Evolutionary conservation across 768 basidiomycete species (phyloP).

Genomic region (Collybia sordida): DNA sequence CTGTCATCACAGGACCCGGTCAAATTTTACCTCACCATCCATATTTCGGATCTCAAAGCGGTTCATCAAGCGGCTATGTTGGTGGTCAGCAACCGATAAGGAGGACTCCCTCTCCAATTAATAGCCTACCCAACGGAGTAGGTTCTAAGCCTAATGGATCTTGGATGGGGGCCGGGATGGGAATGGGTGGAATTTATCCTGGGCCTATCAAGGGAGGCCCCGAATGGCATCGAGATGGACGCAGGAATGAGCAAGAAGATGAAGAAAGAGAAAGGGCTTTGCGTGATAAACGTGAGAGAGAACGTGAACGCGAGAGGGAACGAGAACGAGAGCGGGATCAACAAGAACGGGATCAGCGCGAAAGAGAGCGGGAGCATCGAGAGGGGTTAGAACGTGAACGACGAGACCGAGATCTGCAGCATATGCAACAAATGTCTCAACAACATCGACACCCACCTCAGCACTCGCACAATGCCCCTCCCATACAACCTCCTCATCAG

Average conservation of each 20-base stretch:
- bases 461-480: slow-evolving; percentile 29
- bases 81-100: slow-evolving; percentile 1
- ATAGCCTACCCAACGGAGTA: slow-evolving; percentile 26
- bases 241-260: slow-evolving; percentile 15
- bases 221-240: slow-evolving; percentile 19
- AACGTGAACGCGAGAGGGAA: slow-evolving; percentile 15
- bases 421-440: slow-evolving; percentile 27
- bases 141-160: slow-evolving; percentile 29
- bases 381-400: slow-evolving; percentile 16
- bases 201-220: slow-evolving; percentile 6
- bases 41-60: slow-evolving; percentile 24
- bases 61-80: slow-evolving; percentile 4
- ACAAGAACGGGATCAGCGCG: slow-evolving; percentile 23
- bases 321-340: slow-evolving; percentile 21
- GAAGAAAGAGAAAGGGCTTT: slow-evolving; percentile 22
- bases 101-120: slow-evolving; percentile 28
- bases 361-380: slow-evolving; percentile 28
- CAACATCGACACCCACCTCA: slow-evolving; percentile 36
- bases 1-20: slow-evolving; percentile 14
- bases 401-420: slow-evolving; percentile 28
- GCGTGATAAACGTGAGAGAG: slow-evolving; percentile 9
- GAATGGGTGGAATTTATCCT: slow-evolving; percentile 21
- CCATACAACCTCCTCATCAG: slow-evolving; percentile 28
- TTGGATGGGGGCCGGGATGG: slow-evolving; percentile 35
- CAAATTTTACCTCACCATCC: slow-evolving; percentile 30